Evolutionary conservation across 805 yeast genomes (phyloP).

Genomic region (Cyberlindnera xishuangbannaensis): DNA sequence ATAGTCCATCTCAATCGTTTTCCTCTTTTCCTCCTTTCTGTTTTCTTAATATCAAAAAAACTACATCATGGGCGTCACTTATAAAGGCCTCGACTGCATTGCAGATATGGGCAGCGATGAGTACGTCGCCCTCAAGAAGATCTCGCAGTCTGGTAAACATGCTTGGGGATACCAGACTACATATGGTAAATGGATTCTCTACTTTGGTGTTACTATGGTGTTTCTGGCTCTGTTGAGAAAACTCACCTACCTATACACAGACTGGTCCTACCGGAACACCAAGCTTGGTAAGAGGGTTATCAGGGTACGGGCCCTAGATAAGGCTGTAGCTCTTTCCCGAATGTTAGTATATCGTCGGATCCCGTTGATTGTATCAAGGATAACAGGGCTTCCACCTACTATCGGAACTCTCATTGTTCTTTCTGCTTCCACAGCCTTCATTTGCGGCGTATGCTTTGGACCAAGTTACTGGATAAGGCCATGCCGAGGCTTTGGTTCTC

Average conservation of each 20-base stretch:
- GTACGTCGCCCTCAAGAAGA: constrained; percentile 1
- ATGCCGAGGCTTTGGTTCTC: constrained; percentile 51
- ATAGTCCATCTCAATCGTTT: no score
- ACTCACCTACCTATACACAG: constrained; percentile 9
- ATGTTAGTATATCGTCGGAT: constrained; percentile 28
- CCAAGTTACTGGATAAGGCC: constrained; percentile 48
- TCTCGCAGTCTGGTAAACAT: constrained; percentile 14
- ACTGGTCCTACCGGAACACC: constrained; percentile 17
- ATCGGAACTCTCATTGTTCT: constrained; percentile 32
- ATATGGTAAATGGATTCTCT: constrained; percentile 14
- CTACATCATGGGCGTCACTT: no score
- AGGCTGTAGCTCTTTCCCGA: constrained; percentile 27
- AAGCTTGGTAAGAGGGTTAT: constrained; percentile 3
- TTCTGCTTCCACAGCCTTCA: constrained; percentile 29
- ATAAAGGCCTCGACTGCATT: constrained; percentile 18
- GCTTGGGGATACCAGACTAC: constrained; percentile 15
- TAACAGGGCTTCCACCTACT: constrained; percentile 34
- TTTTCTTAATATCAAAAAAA: no score
- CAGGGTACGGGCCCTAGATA: constrained; percentile 8
- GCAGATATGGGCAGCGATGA: constrained; percentile 7
- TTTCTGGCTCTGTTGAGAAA: constrained; percentile 7
- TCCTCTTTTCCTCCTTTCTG: no score
- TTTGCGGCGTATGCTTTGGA: constrained; percentile 28
- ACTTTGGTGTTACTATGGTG: constrained; percentile 15
- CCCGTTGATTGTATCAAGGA: constrained; percentile 27